A percentile compares a stretch with the other conserved stretches of the same genome.
phyloP scores from a whole-genome alignment of 1,284 basidiomycete genomes.

The Anthracocystis walkeri region DNA sequence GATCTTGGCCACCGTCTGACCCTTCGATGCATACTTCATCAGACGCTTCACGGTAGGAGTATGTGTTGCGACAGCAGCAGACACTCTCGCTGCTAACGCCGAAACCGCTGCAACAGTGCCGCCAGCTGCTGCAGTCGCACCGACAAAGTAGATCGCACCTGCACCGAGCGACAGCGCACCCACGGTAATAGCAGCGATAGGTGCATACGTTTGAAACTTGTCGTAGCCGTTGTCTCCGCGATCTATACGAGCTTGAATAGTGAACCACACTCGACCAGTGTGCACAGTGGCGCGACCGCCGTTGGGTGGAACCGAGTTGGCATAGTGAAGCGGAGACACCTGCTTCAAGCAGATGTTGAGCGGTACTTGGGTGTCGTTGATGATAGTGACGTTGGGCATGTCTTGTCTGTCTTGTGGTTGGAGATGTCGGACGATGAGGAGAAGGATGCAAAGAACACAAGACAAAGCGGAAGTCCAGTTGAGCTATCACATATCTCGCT shows the following conservation, averaged over 20 bases:
- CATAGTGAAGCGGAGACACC: conserved; percentile 60
- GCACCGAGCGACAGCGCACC: conserved; percentile 51
- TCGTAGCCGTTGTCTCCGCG: conserved; percentile 56
- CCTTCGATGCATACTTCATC: conserved; percentile 55
- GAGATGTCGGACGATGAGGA: neutral
- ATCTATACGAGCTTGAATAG: conserved; percentile 58
- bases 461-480: neutral
- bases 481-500: neutral
- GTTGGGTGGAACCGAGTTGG: conserved; percentile 52
- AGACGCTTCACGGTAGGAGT: conserved; percentile 53
- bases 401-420: neutral
- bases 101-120: conserved; percentile 48
- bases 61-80: conserved; percentile 46
- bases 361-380: conserved; percentile 61
- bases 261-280: conserved; percentile 60
- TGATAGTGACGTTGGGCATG: conserved; percentile 59
- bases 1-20: conserved; percentile 54
- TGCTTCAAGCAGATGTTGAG: conserved; percentile 61
- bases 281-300: conserved; percentile 48
- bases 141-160: conserved; percentile 60
- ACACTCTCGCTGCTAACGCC: conserved; percentile 45
- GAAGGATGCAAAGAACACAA: neutral
- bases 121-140: conserved; percentile 51
- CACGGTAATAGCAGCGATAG: conserved; percentile 57
- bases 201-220: conserved; percentile 56